These are phyloP conservation scores for Graphilbum ipis-grandicollis DNA, from an alignment of 2,329 filamentous ascomycete genomes.

Conservation along the genomic window DNA sequence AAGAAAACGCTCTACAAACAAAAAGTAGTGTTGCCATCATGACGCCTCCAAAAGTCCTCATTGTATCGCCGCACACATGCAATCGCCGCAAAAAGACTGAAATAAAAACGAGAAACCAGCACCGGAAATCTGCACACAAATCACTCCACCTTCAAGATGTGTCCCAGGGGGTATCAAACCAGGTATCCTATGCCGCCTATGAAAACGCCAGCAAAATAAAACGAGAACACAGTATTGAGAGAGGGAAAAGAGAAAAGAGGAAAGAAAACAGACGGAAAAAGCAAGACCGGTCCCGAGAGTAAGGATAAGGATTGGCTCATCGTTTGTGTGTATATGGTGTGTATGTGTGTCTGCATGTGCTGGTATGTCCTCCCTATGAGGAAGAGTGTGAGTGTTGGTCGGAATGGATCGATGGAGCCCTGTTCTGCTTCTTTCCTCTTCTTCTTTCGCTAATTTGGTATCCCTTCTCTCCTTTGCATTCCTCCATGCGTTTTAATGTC, in stretches of 20 bases:
- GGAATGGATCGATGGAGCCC: too few relatives aligned
- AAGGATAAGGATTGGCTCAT: neutral
- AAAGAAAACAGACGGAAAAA: neutral
- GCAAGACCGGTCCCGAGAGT: neutral
- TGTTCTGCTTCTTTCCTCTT: neutral
- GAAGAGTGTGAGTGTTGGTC: too few relatives aligned
- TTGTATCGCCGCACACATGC: too few relatives aligned
- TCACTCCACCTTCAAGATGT: neutral
- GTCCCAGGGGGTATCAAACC: neutral
- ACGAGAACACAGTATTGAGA: too few relatives aligned
- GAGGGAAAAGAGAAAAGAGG: neutral
- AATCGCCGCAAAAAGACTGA: neutral
- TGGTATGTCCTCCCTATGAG: too few relatives aligned
- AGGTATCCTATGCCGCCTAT: neutral
- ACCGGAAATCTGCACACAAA: too few relatives aligned
- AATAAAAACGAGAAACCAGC: neutral
- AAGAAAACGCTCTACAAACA: too few relatives aligned
- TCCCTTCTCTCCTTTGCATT: too few relatives aligned
- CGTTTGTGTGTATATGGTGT: neutral
- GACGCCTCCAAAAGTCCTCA: too few relatives aligned
- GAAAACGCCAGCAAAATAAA: neutral
- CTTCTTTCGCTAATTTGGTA: conserved; percentile 1
- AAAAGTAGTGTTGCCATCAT: too few relatives aligned
- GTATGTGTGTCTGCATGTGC: too few relatives aligned
- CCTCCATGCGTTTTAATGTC: conserved; percentile 50